Conservation (phyloP, 305 asterid species). For the Fraxinus baroniana region DNA sequence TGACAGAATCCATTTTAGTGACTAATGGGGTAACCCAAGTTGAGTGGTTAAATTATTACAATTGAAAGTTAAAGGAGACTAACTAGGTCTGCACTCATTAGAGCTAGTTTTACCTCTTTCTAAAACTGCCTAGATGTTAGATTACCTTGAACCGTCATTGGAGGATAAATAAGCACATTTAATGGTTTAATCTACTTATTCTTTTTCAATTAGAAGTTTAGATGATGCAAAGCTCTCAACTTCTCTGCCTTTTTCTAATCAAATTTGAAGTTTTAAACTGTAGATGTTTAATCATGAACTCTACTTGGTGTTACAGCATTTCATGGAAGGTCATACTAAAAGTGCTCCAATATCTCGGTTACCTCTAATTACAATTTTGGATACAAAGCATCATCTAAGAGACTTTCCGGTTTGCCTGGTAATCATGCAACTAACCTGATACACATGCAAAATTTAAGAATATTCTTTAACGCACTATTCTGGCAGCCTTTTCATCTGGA, state of each 20-base stretch:
- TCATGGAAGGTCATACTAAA: slow-evolving; percentile 99
- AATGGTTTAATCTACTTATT: neutral
- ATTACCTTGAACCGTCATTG: neutral
- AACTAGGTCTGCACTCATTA: neutral
- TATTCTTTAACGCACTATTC: slow-evolving; percentile 34
- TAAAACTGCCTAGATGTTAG: neutral
- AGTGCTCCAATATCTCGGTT: slow-evolving; percentile 95
- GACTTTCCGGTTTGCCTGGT: slow-evolving; percentile 96
- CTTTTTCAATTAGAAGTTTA: neutral
- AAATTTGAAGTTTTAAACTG: neutral
- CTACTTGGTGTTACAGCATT: slow-evolving; percentile 72
- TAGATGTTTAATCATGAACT: slow-evolving; percentile 32
- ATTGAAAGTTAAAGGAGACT: neutral
- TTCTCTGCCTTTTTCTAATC: slow-evolving; percentile 13
- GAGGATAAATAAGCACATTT: neutral
- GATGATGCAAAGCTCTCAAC: slow-evolving; percentile 4
- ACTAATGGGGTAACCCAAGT: neutral
- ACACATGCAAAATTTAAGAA: slow-evolving; percentile 11
- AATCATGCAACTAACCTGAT: slow-evolving; percentile 22
- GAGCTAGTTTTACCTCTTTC: neutral
- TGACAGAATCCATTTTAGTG: neutral
- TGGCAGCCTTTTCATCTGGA: slow-evolving; percentile 96
- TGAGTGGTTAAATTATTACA: neutral
- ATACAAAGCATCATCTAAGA: slow-evolving; percentile 65
- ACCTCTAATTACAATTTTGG: slow-evolving; percentile 82